A percentile compares a stretch with the other conserved stretches of the same genome.
These are phyloP conservation scores for Fusarium secorum DNA, from an alignment of 2,329 filamentous ascomycete genomes.

Conservation along the genomic window DNA sequence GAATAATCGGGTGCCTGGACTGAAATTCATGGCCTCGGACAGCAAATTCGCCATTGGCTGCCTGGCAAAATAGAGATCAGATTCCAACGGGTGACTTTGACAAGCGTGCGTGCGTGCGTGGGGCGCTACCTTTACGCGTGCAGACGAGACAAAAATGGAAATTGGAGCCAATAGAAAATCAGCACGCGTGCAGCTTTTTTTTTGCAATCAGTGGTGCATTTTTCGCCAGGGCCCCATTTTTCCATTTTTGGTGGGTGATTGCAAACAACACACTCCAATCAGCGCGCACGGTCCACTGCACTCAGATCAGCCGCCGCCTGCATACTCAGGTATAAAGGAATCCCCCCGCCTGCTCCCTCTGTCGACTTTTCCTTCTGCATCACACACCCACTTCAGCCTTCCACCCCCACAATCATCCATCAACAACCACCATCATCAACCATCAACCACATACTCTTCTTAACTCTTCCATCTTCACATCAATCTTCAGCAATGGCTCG, in stretches of 20 bases:
- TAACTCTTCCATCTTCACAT: slow-evolving; percentile 47
- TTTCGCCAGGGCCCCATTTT: slow-evolving; percentile 22
- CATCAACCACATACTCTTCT: slow-evolving; percentile 37
- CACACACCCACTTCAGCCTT: slow-evolving; percentile 49
- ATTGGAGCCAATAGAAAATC: slow-evolving; percentile 42
- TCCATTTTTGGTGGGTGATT: slow-evolving; percentile 40
- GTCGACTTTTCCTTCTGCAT: slow-evolving; percentile 53
- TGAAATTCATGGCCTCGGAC: neutral
- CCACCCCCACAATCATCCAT: slow-evolving; percentile 44
- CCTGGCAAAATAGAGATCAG: slow-evolving; percentile 17
- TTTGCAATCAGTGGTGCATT: slow-evolving; percentile 30
- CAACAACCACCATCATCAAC: slow-evolving; percentile 40
- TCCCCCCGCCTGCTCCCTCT: slow-evolving; percentile 53
- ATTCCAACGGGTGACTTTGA: neutral
- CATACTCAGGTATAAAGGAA: slow-evolving; percentile 52
- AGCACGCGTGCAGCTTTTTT: slow-evolving; percentile 35
- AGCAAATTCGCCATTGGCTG: slow-evolving; percentile 28
- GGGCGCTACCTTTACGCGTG: neutral
- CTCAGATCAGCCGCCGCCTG: slow-evolving; percentile 51
- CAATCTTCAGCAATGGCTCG: slow-evolving; percentile 63
- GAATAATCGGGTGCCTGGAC: slow-evolving; percentile 16
- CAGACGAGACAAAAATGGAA: neutral
- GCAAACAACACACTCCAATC: slow-evolving; percentile 33
- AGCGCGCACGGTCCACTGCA: slow-evolving; percentile 36
- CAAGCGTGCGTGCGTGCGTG: slow-evolving; percentile 6